These are phyloP conservation scores for Pseudogymnoascus sp. DNA, from an alignment of 2,329 filamentous ascomycete species.

Conservation along the genomic window DNA sequence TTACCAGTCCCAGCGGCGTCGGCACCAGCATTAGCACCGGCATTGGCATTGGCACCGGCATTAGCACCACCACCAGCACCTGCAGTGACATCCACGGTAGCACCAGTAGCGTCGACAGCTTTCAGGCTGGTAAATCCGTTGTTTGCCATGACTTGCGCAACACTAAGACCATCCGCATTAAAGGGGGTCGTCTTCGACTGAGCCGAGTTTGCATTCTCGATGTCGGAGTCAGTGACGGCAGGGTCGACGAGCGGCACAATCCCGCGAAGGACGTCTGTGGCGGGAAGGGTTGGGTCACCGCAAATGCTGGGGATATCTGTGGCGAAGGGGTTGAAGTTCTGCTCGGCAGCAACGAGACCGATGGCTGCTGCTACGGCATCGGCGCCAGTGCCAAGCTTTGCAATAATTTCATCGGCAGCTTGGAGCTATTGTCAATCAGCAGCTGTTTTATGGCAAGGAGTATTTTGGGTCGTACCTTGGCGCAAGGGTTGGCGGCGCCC, in stretches of 20 bases:
- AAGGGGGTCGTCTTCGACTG: conserved; percentile 48
- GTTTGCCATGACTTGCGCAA: conserved; percentile 55
- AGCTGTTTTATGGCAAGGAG: neutral
- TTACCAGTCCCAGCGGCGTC: conserved; percentile 11
- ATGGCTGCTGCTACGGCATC: conserved; percentile 55
- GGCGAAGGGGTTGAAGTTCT: conserved; percentile 65
- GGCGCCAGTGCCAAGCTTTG: conserved; percentile 51
- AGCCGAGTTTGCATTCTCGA: conserved; percentile 53
- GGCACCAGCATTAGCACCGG: neutral
- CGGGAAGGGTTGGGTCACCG: conserved; percentile 54
- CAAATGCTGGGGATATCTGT: conserved; percentile 56
- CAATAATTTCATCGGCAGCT: conserved; percentile 58
- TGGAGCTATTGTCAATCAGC: conserved; percentile 39
- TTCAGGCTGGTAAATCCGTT: conserved; percentile 60
- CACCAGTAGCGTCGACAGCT: conserved; percentile 29
- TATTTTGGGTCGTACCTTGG: conserved; percentile 39
- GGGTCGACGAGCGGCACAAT: conserved; percentile 63
- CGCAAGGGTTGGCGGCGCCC: conserved; percentile 58
- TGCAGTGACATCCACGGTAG: conserved; percentile 29
- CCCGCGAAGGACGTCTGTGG: conserved; percentile 53
- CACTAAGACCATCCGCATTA: conserved; percentile 52
- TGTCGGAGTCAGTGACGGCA: conserved; percentile 47
- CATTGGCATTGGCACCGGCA: conserved; percentile 13
- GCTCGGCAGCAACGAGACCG: conserved; percentile 58
- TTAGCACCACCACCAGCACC: conserved; percentile 26